phyloP scores from a whole-genome alignment of 495 filamentous ascomycete genomes.

The Barbatosphaeria neglecta region DNA sequence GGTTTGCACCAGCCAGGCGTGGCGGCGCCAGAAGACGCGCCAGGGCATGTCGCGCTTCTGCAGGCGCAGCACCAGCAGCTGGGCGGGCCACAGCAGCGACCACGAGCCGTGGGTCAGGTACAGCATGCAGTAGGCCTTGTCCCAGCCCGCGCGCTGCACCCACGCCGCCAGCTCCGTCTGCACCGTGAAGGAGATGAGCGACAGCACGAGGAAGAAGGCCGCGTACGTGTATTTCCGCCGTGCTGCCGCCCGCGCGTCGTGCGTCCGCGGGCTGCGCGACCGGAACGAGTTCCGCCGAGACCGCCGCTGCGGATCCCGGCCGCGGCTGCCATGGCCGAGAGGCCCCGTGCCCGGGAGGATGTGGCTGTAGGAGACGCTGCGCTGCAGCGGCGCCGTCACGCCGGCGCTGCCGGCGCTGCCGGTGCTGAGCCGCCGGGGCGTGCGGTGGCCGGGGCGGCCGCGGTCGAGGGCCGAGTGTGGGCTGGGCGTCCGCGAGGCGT shows the following conservation, averaged over 20 bases:
- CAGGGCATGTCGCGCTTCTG: slow-evolving; percentile 64
- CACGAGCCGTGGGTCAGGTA: slow-evolving; percentile 94
- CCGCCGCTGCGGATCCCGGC: slow-evolving; percentile 10
- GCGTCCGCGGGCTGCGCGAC: slow-evolving; percentile 44
- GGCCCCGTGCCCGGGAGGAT: not conserved
- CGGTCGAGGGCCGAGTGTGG: slow-evolving; percentile 35
- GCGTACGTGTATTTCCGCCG: slow-evolving; percentile 78
- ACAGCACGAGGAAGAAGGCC: slow-evolving; percentile 66
- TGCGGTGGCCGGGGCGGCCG: slow-evolving; percentile 20
- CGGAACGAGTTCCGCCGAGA: slow-evolving; percentile 46
- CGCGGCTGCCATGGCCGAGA: not conserved
- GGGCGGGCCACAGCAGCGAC: slow-evolving; percentile 74
- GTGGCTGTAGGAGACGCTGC: not conserved
- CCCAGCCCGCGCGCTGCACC: slow-evolving; percentile 82
- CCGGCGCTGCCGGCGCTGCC: not conserved
- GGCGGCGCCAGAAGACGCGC: slow-evolving; percentile 77
- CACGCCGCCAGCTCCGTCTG: slow-evolving; percentile 94
- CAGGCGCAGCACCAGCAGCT: slow-evolving; percentile 67
- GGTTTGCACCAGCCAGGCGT: slow-evolving; percentile 58
- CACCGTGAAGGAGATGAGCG: slow-evolving; percentile 67
- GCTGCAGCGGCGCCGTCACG: not conserved
- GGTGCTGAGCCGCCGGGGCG: slow-evolving; percentile 13
- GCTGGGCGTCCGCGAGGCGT: not conserved
- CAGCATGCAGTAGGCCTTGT: slow-evolving; percentile 97
- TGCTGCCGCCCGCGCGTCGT: slow-evolving; percentile 42